Percentiles rank a stretch among this genome's conserved stretches.
phyloP scores from a whole-genome alignment of 176 grass and related monocot genomes.

The Chloris gayana region DNA sequence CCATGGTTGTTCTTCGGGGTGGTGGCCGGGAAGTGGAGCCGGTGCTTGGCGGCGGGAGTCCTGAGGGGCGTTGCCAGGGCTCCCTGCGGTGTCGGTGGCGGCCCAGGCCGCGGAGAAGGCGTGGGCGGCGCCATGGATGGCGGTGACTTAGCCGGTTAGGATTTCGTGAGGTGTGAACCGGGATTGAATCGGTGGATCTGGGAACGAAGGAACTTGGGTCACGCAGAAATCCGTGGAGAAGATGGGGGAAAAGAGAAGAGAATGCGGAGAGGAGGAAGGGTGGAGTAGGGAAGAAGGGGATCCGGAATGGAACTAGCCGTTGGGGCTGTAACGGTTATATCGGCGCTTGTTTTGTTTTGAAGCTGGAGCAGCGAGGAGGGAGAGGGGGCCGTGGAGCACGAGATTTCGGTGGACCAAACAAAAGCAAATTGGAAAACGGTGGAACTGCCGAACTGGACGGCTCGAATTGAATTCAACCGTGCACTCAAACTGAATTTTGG shows the following conservation, averaged over 20 bases:
- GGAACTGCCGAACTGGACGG: not conserved
- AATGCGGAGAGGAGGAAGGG: not conserved
- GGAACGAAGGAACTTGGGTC: not conserved
- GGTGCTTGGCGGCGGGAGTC: slow-evolving; percentile 72
- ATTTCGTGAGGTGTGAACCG: not conserved
- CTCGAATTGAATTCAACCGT: not conserved
- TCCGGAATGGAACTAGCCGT: slow-evolving; percentile 41
- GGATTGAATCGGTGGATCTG: not conserved
- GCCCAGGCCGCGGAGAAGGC: slow-evolving; percentile 36
- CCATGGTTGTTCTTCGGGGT: slow-evolving; percentile 42
- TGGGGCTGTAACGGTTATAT: slow-evolving; percentile 43
- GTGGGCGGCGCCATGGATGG: slow-evolving; percentile 65
- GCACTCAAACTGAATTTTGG: not conserved
- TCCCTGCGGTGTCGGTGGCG: slow-evolving; percentile 36
- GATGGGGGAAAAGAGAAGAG: not conserved
- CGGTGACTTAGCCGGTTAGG: slow-evolving; percentile 1
- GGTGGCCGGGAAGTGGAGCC: slow-evolving; percentile 64
- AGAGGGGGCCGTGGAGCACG: not conserved
- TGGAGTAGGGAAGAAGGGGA: not conserved
- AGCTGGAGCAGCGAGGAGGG: slow-evolving; percentile 24
- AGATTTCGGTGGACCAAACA: not conserved
- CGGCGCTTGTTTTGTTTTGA: slow-evolving; percentile 37
- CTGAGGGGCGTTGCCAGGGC: slow-evolving; percentile 35
- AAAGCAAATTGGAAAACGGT: not conserved
- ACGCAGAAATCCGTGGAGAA: not conserved